Percentiles rank a stretch among this genome's conserved stretches.
Conservation (phyloP, 2,329 filamentous ascomycete species). For the Phialemoniopsis sp. region DNA sequence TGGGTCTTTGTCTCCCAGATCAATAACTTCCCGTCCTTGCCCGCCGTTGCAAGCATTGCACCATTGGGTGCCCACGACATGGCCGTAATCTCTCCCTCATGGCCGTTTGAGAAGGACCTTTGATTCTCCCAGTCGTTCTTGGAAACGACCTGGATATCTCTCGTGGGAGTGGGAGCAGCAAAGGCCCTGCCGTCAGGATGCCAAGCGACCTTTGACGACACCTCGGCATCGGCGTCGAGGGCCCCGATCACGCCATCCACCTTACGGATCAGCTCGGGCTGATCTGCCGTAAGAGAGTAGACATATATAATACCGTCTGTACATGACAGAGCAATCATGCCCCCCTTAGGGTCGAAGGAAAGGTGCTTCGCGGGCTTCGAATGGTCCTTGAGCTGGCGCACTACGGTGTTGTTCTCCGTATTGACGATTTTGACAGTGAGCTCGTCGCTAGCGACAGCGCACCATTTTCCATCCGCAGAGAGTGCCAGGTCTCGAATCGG, state of each 20-base stretch:
- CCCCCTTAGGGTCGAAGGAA: constrained; percentile 77
- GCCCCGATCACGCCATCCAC: constrained; percentile 81
- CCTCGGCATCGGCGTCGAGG: constrained; percentile 72
- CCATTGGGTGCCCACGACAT: constrained; percentile 94
- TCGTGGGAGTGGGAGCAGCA: constrained; percentile 75
- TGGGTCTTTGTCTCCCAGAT: constrained; percentile 92
- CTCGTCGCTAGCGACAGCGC: constrained; percentile 95
- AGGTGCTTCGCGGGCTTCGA: constrained; percentile 86
- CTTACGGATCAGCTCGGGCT: constrained; percentile 77
- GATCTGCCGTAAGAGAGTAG: constrained; percentile 74
- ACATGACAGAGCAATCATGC: constrained; percentile 74
- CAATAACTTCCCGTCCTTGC: constrained; percentile 63
- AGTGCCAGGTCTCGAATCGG: constrained; percentile 84
- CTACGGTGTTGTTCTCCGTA: constrained; percentile 69
- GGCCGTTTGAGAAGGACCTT: constrained; percentile 71
- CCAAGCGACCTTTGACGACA: constrained; percentile 75
- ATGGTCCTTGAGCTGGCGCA: constrained; percentile 80
- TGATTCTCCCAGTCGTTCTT: constrained; percentile 86
- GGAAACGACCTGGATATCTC: constrained; percentile 85
- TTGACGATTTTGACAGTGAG: constrained; percentile 86
- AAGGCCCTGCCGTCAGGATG: constrained; percentile 94
- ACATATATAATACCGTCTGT: constrained; percentile 87
- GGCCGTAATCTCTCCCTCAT: constrained; percentile 80
- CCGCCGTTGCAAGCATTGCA: constrained; percentile 72
- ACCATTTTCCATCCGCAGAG: constrained; percentile 79